These are phyloP conservation scores for Lasiodiplodia hormozganensis DNA, from an alignment of 2,329 filamentous ascomycete genomes.

Conservation along the genomic window DNA sequence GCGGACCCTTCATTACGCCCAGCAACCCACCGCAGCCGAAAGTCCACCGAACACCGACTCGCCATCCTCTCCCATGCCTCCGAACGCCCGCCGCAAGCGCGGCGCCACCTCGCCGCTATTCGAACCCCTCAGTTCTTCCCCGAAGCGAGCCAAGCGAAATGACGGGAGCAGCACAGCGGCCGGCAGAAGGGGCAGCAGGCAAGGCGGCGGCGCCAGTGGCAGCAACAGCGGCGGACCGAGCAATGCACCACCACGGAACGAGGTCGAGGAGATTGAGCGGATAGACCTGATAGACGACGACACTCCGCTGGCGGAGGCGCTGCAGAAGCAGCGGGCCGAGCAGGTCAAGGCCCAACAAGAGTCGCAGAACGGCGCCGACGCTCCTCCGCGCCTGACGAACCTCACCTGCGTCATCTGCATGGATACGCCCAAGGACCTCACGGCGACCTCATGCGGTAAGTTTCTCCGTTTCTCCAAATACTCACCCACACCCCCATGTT, in stretches of 20 bases:
- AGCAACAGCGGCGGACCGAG: slow-evolving; percentile 24
- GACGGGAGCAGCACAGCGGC: slow-evolving; percentile 27
- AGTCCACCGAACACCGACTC: neutral
- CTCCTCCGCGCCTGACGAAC: slow-evolving; percentile 51
- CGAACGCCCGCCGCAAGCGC: slow-evolving; percentile 32
- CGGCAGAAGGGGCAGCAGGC: slow-evolving; percentile 2
- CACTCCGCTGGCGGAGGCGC: slow-evolving; percentile 49
- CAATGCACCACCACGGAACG: neutral
- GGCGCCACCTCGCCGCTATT: slow-evolving; percentile 9
- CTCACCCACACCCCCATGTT: neutral
- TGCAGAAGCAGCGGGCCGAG: slow-evolving; percentile 62
- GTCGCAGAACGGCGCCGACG: slow-evolving; percentile 39
- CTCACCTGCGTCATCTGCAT: slow-evolving; percentile 70
- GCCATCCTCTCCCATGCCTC: neutral
- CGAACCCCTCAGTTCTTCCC: slow-evolving; percentile 38
- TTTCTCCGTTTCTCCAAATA: slow-evolving; percentile 28
- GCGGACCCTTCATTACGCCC: neutral
- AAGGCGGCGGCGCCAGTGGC: neutral
- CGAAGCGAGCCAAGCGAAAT: slow-evolving; percentile 39
- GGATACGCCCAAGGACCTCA: slow-evolving; percentile 66
- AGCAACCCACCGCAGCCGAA: neutral
- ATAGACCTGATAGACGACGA: slow-evolving; percentile 58
- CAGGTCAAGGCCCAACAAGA: slow-evolving; percentile 55
- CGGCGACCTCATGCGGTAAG: slow-evolving; percentile 66
- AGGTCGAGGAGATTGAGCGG: slow-evolving; percentile 49